These are phyloP conservation scores for Xylaria sp. DNA, from an alignment of 495 filamentous ascomycete species.

Conservation along the genomic window DNA sequence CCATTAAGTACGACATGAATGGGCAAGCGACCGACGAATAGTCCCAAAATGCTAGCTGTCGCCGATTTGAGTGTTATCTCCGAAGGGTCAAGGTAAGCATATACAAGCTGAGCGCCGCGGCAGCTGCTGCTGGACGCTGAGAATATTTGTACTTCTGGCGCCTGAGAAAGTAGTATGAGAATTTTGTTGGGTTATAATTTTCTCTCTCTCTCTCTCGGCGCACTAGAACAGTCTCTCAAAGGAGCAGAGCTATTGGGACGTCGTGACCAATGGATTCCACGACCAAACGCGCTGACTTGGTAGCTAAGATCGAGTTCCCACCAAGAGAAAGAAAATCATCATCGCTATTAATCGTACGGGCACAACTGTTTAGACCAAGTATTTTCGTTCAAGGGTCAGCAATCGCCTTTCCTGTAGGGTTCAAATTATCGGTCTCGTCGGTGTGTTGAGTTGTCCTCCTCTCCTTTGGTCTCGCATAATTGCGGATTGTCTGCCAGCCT, in stretches of 20 bases:
- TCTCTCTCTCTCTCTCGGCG: neutral
- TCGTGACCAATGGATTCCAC: neutral
- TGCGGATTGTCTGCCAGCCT: too few species aligned
- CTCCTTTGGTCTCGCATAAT: too few species aligned
- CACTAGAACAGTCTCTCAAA: neutral
- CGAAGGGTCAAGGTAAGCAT: neutral
- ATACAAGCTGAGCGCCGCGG: neutral
- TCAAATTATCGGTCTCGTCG: neutral
- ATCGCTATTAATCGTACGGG: neutral
- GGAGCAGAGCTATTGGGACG: neutral
- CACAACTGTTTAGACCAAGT: neutral
- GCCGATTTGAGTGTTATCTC: neutral
- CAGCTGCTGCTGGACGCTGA: neutral
- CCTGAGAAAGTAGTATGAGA: neutral
- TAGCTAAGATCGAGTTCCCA: neutral
- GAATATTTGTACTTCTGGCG: neutral
- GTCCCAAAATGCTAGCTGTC: neutral
- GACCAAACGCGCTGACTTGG: neutral
- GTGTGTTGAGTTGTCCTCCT: too few species aligned
- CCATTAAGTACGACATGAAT: neutral
- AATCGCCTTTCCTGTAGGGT: neutral
- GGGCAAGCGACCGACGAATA: neutral
- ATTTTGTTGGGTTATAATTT: neutral
- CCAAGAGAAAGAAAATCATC: constrained; percentile 3
- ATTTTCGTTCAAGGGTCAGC: neutral